These are phyloP conservation scores for Aspergillus sp. DNA, from an alignment of 2,329 filamentous ascomycete genomes.

Conservation along the genomic window DNA sequence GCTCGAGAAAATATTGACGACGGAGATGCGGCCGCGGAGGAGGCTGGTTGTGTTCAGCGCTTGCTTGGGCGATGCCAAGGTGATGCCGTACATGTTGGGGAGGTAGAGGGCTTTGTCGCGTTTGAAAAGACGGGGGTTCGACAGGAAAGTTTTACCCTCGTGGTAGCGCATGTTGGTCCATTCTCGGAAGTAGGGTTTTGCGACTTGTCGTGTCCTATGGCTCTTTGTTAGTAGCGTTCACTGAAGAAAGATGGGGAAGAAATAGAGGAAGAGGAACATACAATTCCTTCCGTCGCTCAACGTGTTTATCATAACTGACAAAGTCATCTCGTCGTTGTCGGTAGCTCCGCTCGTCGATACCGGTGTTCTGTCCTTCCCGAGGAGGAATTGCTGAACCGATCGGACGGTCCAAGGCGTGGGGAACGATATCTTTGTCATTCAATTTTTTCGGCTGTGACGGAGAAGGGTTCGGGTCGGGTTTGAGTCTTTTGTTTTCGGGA, in stretches of 20 bases:
- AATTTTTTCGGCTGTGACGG: constrained; percentile 15
- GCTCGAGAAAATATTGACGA: constrained; percentile 75
- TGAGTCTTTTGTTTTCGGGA: constrained; percentile 9
- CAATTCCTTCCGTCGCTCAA: constrained; percentile 67
- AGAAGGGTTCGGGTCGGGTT: constrained; percentile 23
- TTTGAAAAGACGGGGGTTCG: constrained; percentile 76
- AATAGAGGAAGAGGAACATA: constrained; percentile 32
- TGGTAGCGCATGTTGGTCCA: constrained; percentile 76
- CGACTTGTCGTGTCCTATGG: constrained; percentile 61
- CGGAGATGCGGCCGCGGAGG: constrained; percentile 62
- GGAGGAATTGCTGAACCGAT: constrained; percentile 76
- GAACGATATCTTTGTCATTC: constrained; percentile 40
- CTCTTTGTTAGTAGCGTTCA: constrained; percentile 2
- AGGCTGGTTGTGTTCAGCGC: constrained; percentile 64
- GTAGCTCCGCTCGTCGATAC: constrained; percentile 59
- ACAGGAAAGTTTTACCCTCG: constrained; percentile 85
- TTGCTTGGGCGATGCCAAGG: constrained; percentile 53
- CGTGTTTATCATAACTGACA: constrained; percentile 74
- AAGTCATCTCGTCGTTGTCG: constrained; percentile 69
- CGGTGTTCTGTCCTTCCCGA: constrained; percentile 69
- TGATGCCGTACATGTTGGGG: constrained; percentile 79
- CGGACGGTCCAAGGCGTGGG: constrained; percentile 55
- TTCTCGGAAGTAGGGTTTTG: constrained; percentile 90
- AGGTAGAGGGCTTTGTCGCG: constrained; percentile 79
- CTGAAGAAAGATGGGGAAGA: neutral